These are phyloP conservation scores for Canavalia gladiata DNA, from an alignment of 306 rosid species.

Conservation along the genomic window DNA sequence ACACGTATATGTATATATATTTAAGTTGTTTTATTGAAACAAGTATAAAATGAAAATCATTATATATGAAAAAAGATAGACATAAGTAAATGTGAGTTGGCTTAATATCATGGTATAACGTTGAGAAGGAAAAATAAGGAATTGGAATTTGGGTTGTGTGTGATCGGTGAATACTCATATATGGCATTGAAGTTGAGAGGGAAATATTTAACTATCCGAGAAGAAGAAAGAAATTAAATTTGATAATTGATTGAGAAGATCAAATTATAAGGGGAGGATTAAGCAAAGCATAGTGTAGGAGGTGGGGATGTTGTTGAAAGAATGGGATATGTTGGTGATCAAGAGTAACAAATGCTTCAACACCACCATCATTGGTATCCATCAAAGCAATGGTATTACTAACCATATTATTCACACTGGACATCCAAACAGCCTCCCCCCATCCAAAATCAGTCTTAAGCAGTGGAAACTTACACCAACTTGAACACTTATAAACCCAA, in stretches of 20 bases:
- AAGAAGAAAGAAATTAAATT: too few relatives aligned
- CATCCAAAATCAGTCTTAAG: conserved; percentile 56
- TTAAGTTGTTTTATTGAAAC: background rate
- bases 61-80: background rate
- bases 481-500: conserved; percentile 50
- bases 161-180: too few relatives aligned
- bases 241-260: too few relatives aligned
- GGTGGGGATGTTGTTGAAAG: conserved; percentile 9
- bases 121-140: too few relatives aligned
- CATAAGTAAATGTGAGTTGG: background rate
- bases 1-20: background rate
- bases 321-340: conserved; percentile 23
- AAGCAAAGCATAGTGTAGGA: conserved; percentile 46
- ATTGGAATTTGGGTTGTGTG: too few relatives aligned
- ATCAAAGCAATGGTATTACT: conserved; percentile 55
- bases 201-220: too few relatives aligned
- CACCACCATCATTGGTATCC: conserved; percentile 56
- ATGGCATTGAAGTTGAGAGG: too few relatives aligned
- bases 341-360: conserved; percentile 54
- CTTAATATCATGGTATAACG: background rate
- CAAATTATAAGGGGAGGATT: conserved; percentile 35
- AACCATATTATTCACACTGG: conserved; percentile 51
- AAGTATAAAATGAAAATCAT: background rate
- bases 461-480: conserved; percentile 61
- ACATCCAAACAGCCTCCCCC: conserved; percentile 56